Conservation (phyloP, 352 stramenopile genomes). For the Phytophthora ohioensis region DNA sequence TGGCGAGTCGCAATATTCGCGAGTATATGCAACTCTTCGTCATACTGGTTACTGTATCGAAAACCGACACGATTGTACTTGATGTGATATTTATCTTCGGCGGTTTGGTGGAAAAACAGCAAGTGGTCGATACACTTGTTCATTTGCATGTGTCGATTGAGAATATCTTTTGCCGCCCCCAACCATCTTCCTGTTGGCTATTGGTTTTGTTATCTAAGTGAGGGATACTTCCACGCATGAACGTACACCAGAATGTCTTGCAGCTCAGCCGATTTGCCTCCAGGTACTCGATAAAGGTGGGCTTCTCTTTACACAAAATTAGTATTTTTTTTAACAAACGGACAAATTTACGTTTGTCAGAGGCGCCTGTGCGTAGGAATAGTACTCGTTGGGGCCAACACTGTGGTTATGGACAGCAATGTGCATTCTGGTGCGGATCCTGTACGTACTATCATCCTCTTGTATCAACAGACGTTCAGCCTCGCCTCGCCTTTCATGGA, state of each 20-base stretch:
- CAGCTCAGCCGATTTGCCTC: background rate
- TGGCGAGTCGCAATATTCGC: too few species aligned
- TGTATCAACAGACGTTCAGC: too few species aligned
- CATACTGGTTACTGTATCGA: background rate
- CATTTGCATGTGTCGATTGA: background rate
- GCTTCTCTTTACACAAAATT: background rate
- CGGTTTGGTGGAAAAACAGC: background rate
- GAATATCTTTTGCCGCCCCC: background rate
- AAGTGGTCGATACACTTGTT: constrained; percentile 2
- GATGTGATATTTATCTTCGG: background rate
- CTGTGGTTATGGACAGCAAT: too few species aligned
- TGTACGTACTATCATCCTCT: too few species aligned
- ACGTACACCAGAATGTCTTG: background rate
- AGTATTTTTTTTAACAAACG: background rate
- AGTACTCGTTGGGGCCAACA: too few species aligned
- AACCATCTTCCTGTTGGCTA: background rate
- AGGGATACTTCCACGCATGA: background rate
- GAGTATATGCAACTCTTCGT: too few species aligned
- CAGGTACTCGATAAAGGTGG: background rate
- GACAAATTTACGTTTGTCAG: background rate
- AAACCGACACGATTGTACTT: background rate
- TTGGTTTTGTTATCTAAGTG: constrained; percentile 2
- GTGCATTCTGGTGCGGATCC: too few species aligned
- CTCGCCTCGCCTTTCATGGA: too few species aligned
- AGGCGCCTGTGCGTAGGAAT: too few species aligned